Base-by-base conservation (phyloP, 2,329 filamentous ascomycete genomes). In the Monosporascus sp. region DNA sequence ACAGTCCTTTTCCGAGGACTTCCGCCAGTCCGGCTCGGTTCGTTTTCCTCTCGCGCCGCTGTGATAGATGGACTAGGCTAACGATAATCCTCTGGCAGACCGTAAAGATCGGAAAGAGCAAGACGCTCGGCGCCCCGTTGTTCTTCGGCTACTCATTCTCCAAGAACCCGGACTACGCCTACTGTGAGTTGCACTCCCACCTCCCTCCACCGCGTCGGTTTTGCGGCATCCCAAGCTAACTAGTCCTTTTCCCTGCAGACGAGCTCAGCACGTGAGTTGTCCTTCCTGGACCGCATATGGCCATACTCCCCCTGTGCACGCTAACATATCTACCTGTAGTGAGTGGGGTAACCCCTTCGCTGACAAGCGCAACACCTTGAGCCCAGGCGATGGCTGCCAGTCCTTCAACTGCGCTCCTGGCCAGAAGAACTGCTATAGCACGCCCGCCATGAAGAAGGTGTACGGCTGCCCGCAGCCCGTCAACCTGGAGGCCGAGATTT, bases 61-160 rank as follows among this genome's bases (percentile, higher is more conserved):
- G 24, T 24, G 24, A 48, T 26, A 27, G 7, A 49, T 11, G 20
- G 5, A n/a, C 22, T 7, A 49, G 55, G 37, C 57, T 62, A 52
- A 60, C 55, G 37, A n/a, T 38, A 48, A 40, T 49, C 37, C 49
- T 37, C 3, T 26, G 31, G 3, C 48, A 73, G 72, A 74, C 73
- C 48, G 60, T 75, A 46, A 75, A 75, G 65, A 64, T 75, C 51
- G 70, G 68, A 37, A 72, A 60, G 40, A 69, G 63, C 57, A 71
- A 65, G 63, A 69, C 66, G 22, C 66, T 75, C 7, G 57, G 55
- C 49, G 58, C 48, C 24, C 72, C 72, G 1, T 67, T 75, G 5
- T 74, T 74, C 65, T 70, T 74, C 54, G 72, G 72, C 47, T 75
- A 75, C 61, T 74, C 72, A 0, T 74, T 72, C 56, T 60, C 60